These are phyloP conservation scores for Schizochytrium sp. DNA, from an alignment of 108 stramenopile genomes.

Conservation along the genomic window DNA sequence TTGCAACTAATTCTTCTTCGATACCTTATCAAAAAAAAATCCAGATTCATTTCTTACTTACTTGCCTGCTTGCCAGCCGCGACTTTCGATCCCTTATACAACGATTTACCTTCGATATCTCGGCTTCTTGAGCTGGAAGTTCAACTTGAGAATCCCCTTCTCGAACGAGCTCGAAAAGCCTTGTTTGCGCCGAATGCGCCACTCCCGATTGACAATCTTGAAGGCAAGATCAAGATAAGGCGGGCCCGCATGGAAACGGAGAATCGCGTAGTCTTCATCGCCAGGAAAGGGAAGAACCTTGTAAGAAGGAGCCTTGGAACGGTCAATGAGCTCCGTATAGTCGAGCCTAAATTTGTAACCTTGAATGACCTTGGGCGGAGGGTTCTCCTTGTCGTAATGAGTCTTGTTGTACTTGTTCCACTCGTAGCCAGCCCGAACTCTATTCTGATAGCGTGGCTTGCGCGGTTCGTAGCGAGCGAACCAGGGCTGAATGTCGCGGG, in stretches of 20 bases:
- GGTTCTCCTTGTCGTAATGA: slow-evolving; percentile 94
- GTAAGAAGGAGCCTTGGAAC: slow-evolving; percentile 81
- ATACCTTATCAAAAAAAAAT: too few species aligned
- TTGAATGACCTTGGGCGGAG: slow-evolving; percentile 97
- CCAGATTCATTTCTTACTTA: too few species aligned
- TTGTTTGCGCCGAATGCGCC: slow-evolving; percentile 81
- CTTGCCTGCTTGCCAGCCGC: too few species aligned
- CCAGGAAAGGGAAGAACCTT: slow-evolving; percentile 63
- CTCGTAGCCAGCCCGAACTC: slow-evolving; percentile 93
- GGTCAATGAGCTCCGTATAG: slow-evolving; percentile 97
- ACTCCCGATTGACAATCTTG: slow-evolving; percentile 95
- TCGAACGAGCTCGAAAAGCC: slow-evolving; percentile 92
- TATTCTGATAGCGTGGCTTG: slow-evolving; percentile 97
- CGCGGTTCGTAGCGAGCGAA: slow-evolving; percentile 87
- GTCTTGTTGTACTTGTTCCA: slow-evolving; percentile 99
- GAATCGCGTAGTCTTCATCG: slow-evolving; percentile 86
- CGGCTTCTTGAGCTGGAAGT: slow-evolving; percentile 89
- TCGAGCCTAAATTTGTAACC: slow-evolving; percentile 98
- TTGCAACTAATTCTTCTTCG: too few species aligned
- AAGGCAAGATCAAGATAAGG: slow-evolving; percentile 99
- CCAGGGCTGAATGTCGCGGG: slow-evolving; percentile 54
- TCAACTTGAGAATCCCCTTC: slow-evolving; percentile 85
- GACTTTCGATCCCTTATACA: too few species aligned
- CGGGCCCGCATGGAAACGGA: slow-evolving; percentile 91
- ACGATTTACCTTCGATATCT: slow-evolving; percentile 77